Evolutionary conservation across 768 basidiomycete species (phyloP), one percentile per base, ranked within the genome.

Genomic region (Pisolithus tinctorius): DNA sequence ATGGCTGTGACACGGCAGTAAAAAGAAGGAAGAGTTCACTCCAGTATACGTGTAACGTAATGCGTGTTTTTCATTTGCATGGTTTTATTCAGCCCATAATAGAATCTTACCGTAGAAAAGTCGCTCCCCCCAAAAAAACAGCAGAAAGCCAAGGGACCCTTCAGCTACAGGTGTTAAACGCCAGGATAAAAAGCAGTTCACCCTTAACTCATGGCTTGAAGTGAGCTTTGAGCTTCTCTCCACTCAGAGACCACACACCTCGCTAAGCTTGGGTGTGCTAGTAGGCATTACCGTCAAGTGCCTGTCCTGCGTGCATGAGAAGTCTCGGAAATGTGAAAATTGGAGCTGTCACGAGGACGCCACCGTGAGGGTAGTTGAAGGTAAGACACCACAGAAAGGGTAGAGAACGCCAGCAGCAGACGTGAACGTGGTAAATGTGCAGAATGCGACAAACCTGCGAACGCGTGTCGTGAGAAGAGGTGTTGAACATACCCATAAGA

Each of bases 221-320:
- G 61, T 49, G 57, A 56, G 58, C 60, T 51, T 37, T 25, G 4
- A 52, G 61, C 60, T 63, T 64, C 62, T 60, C 51, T 37, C 63
- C 63, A 61, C 63, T 65, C 55, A 59, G 61, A 48, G 53, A 30
- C 57, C 61, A 57, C 60, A 54, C 56, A 59, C 63, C 49, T 65
- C 63, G 59, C 55, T 51, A 56, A 53, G 54, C 34, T 47, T 55
- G 20, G 20, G 26, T 30, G 55, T 55, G 55, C 55, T 51, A 57
- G 56, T 50, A 48, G 36, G 47, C 51, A 49, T 50, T 11, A 53
- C 44, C 53, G 38, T 26, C 46, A 47, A 45, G 41, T 56, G 45
- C 47, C 39, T 23, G 47, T 16, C 34, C 38, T 45, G 40, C 45
- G 38, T 34, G 31, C 26, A 17, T 44, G 14, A 29, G 36, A 25